Conservation (phyloP, 192 early-diverging fungal genomes). For the Haplosporangium gracile region DNA sequence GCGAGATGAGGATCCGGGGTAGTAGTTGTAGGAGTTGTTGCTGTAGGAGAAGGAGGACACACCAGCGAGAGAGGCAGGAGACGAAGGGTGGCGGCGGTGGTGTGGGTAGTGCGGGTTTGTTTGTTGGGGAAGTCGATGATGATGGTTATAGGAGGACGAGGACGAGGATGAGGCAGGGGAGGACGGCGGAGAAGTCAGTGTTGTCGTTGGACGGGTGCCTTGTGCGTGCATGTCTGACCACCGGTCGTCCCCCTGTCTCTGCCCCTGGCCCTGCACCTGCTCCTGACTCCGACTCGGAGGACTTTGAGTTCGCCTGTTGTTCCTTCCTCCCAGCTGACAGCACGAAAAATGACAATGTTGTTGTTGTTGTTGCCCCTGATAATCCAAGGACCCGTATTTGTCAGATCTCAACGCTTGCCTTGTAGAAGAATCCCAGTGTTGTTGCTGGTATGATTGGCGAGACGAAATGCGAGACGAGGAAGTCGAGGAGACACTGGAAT, state of each 20-base stretch:
- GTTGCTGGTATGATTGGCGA: constrained; percentile 3
- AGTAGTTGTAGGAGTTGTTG: background rate
- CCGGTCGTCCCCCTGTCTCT: constrained; percentile 3
- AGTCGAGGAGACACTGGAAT: constrained; percentile 14
- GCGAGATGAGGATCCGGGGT: background rate
- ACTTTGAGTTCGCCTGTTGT: background rate
- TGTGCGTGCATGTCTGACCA: constrained; percentile 4
- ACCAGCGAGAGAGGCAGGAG: background rate
- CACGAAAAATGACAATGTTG: background rate
- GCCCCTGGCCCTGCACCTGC: background rate
- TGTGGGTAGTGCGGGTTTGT: background rate
- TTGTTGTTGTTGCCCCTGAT: background rate
- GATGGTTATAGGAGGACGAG: background rate
- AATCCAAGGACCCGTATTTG: background rate
- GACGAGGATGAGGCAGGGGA: background rate
- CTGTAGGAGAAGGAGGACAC: background rate
- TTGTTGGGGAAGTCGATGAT: background rate
- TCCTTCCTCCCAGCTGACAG: background rate
- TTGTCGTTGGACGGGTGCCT: background rate
- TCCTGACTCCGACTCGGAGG: background rate
- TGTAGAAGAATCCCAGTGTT: background rate
- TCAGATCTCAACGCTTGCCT: constrained; percentile 13
- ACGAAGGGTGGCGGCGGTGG: background rate
- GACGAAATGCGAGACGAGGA: constrained; percentile 20
- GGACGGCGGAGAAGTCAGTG: constrained; percentile 8